These are phyloP conservation scores for Arachnopeziza araneosa DNA, from an alignment of 2,329 filamentous ascomycete species.

Conservation along the genomic window DNA sequence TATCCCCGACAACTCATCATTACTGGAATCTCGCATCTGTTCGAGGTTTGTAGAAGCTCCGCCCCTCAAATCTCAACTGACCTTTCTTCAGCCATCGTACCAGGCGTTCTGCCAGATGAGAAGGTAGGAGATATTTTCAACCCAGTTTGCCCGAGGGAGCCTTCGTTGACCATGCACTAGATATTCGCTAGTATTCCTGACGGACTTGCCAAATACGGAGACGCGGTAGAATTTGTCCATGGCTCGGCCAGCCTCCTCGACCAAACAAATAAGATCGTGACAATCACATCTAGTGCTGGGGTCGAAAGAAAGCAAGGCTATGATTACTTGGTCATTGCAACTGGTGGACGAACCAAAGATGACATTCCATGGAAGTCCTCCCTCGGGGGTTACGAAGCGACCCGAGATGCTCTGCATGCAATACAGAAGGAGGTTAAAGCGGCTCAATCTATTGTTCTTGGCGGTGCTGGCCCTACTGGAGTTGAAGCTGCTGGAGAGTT, in stretches of 20 bases:
- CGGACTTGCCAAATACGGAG: constrained; percentile 43
- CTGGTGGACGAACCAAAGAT: constrained; percentile 35
- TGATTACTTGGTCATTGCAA: constrained; percentile 41
- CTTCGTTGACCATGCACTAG: constrained; percentile 5
- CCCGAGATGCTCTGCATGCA: constrained; percentile 22
- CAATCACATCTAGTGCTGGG: constrained; percentile 16
- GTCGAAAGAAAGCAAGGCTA: constrained; percentile 30
- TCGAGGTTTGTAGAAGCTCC: constrained; percentile 29
- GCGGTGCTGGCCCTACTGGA: constrained; percentile 32
- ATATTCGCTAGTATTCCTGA: constrained; percentile 36
- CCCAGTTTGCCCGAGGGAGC: background rate
- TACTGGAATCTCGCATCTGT: constrained; percentile 46
- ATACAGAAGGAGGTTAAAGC: constrained; percentile 20
- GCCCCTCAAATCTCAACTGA: background rate
- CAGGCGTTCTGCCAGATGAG: constrained; percentile 39
- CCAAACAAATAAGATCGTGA: constrained; percentile 29
- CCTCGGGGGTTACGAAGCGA: constrained; percentile 12
- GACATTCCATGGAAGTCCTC: constrained; percentile 45
- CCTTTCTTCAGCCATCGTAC: constrained; percentile 31
- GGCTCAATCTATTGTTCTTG: constrained; percentile 29
- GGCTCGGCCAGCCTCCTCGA: constrained; percentile 34
- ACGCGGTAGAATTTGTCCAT: constrained; percentile 40
- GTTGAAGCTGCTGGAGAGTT: constrained; percentile 28
- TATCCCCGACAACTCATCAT: constrained; percentile 47
- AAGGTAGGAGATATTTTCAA: constrained; percentile 21